These are phyloP conservation scores for Sophora flavescens DNA, from an alignment of 306 rosid species.

Conservation along the genomic window DNA sequence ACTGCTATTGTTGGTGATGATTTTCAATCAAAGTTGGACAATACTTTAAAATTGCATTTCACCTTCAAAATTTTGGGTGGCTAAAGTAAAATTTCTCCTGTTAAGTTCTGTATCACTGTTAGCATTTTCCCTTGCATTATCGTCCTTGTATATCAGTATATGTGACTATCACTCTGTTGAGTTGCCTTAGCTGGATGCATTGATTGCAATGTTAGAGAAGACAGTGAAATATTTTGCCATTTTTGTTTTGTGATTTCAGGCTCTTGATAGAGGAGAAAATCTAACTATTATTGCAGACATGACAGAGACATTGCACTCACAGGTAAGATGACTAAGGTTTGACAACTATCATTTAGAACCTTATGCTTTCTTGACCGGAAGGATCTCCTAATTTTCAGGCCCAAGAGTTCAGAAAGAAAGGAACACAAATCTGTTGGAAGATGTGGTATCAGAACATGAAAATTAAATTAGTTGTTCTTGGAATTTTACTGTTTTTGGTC, in stretches of 20 bases:
- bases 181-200: constrained; percentile 30
- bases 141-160: constrained; percentile 11
- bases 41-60: not conserved
- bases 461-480: too few species aligned
- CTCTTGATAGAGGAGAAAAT: constrained; percentile 86
- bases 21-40: constrained; percentile 5
- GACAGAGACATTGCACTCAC: too few species aligned
- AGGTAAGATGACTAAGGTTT: too few species aligned
- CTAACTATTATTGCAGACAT: constrained; percentile 75
- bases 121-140: constrained; percentile 1
- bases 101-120: constrained; percentile 7
- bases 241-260: constrained; percentile 55
- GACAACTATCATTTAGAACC: too few species aligned
- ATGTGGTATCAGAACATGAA: too few species aligned
- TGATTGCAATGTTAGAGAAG: constrained; percentile 14
- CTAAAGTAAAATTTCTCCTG: not conserved
- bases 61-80: not conserved
- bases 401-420: too few species aligned
- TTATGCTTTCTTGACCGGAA: too few species aligned
- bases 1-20: not conserved
- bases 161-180: constrained; percentile 1
- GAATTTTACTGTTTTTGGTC: too few species aligned
- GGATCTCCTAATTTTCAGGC: too few species aligned
- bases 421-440: too few species aligned
- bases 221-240: constrained; percentile 10